Evolutionary conservation across 129 eudicot genomes (phyloP).

Genomic region (Flaveria sonorensis): DNA sequence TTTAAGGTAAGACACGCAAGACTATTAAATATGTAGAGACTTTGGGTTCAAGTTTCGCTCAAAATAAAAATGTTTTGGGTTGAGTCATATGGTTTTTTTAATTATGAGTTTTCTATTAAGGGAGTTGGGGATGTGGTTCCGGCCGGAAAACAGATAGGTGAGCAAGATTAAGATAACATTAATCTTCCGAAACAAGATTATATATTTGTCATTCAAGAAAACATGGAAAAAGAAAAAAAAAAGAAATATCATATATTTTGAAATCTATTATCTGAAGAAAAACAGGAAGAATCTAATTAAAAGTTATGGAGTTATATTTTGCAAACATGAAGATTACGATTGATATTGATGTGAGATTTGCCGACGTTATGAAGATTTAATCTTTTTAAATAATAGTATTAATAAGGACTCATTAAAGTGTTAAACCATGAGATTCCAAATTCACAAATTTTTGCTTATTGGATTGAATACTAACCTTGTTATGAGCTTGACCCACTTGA

Average conservation of each 20-base stretch:
- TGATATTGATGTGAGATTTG: constrained; percentile 23
- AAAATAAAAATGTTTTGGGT: no score
- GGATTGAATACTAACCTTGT: background rate
- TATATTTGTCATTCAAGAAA: no score
- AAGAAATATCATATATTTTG: background rate
- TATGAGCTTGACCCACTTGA: constrained; percentile 10
- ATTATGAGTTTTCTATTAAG: no score
- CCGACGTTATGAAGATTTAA: constrained; percentile 18
- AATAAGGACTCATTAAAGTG: background rate
- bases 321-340: constrained; percentile 16
- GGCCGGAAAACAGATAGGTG: no score
- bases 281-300: background rate
- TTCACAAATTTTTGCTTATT: constrained; percentile 6
- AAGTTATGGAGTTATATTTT: background rate
- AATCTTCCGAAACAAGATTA: no score
- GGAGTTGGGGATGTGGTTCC: no score
- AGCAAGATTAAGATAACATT: no score
- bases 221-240: no score
- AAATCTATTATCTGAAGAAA: background rate
- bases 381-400: background rate
- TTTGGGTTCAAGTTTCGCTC: no score
- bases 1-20: no score
- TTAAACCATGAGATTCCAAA: background rate
- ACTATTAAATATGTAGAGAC: no score
- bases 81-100: no score